These are phyloP conservation scores for Phytopythium delawarense DNA, from an alignment of 352 stramenopile species.

Conservation along the genomic window DNA sequence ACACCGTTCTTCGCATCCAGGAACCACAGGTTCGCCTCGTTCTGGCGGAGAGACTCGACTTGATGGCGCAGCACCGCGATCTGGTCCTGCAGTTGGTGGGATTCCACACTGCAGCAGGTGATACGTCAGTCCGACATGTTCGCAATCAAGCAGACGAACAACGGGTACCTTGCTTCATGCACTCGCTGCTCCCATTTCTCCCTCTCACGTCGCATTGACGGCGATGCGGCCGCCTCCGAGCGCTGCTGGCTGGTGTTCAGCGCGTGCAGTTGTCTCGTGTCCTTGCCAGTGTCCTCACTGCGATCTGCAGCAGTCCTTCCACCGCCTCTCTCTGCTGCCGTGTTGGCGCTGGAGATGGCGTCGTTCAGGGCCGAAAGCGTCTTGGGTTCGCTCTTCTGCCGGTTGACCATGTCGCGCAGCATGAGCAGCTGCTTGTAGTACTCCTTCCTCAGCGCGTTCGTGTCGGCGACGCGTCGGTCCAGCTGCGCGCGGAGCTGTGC, in stretches of 20 bases:
- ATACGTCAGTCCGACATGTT: background rate
- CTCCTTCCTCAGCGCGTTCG: slow-evolving; percentile 61
- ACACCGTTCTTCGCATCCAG: slow-evolving; percentile 29
- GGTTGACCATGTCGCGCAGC: slow-evolving; percentile 62
- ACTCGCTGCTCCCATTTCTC: slow-evolving; percentile 65
- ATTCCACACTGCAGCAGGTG: slow-evolving; percentile 21
- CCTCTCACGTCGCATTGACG: slow-evolving; percentile 41
- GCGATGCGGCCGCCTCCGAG: background rate
- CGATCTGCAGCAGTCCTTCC: background rate
- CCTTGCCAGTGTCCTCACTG: background rate
- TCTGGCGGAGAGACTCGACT: slow-evolving; percentile 19
- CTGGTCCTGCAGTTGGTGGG: slow-evolving; percentile 46
- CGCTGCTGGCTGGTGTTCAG: background rate
- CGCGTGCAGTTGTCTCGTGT: background rate
- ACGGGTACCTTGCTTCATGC: slow-evolving; percentile 33
- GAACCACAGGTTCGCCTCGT: slow-evolving; percentile 41
- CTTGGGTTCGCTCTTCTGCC: slow-evolving; percentile 43
- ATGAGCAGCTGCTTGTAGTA: slow-evolving; percentile 72
- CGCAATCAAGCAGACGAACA: background rate
- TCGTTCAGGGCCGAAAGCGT: slow-evolving; percentile 55
- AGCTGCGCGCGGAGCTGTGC: slow-evolving; percentile 49
- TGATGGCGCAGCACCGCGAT: slow-evolving; percentile 40
- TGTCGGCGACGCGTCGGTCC: slow-evolving; percentile 57
- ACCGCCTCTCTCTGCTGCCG: slow-evolving; percentile 1
- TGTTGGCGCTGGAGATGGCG: slow-evolving; percentile 33